phyloP scores from a whole-genome alignment of 2,329 filamentous ascomycete genomes.

The Fusarium napiforme region DNA sequence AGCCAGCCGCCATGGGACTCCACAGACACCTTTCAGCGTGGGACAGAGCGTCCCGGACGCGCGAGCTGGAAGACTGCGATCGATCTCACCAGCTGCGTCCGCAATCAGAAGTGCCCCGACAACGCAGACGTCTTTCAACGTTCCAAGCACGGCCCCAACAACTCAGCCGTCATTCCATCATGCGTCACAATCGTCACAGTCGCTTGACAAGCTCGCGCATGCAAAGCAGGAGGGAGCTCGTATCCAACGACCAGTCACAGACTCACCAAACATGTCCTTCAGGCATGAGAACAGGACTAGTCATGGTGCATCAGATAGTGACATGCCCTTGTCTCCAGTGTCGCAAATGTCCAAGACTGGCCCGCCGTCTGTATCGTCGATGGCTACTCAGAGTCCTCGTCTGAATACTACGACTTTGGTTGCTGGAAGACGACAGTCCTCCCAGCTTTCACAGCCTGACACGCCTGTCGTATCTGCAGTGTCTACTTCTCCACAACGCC shows the following conservation, averaged over 20 bases:
- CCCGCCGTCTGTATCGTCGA: slow-evolving; percentile 41
- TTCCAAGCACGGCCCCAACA: slow-evolving; percentile 27
- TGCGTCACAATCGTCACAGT: slow-evolving; percentile 25
- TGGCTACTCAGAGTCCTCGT: slow-evolving; percentile 42
- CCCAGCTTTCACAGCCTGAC: slow-evolving; percentile 19
- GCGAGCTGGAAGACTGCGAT: slow-evolving; percentile 20
- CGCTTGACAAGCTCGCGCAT: slow-evolving; percentile 35
- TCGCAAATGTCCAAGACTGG: slow-evolving; percentile 40
- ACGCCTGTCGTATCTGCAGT: slow-evolving; percentile 25
- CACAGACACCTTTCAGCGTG: slow-evolving; percentile 27
- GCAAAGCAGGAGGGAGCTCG: slow-evolving; percentile 12
- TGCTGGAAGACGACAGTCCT: slow-evolving; percentile 24
- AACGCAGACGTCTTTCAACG: slow-evolving; percentile 29
- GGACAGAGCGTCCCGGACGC: slow-evolving; percentile 11
- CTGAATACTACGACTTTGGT: slow-evolving; percentile 21
- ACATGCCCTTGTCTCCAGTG: slow-evolving; percentile 39
- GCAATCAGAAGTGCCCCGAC: slow-evolving; percentile 23
- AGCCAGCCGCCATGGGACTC: slow-evolving; percentile 22
- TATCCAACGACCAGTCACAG: slow-evolving; percentile 23
- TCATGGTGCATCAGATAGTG: slow-evolving; percentile 7
- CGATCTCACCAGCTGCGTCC: slow-evolving; percentile 29
- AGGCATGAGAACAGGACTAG: slow-evolving; percentile 14
- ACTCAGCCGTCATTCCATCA: slow-evolving; percentile 30
- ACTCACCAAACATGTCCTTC: slow-evolving; percentile 32
- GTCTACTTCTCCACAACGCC: slow-evolving; percentile 30